Evolutionary conservation across 495 filamentous ascomycete genomes (phyloP), one percentile per base, ranked within the genome.

Genomic region (Neurospora sp.): DNA sequence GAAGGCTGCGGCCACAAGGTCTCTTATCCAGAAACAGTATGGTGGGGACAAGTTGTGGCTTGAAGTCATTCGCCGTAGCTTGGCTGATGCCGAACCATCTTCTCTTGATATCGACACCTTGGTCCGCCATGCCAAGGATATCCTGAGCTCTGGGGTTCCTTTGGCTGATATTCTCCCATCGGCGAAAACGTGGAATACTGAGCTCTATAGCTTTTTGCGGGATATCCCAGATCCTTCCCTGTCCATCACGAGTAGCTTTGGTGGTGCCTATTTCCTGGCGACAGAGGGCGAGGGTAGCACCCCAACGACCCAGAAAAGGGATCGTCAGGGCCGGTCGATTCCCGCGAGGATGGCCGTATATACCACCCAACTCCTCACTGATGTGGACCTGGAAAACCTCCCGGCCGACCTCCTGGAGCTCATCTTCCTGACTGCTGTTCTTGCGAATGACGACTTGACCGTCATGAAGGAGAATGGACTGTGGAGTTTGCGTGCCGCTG

Each of bases 281-380:
- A 78, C 87, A 14, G 48, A 75, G 2, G 65, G 48, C 69, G 73
- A 48, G 39, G 83, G 27, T 38, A 78, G 69, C 69, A 77, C 45
- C 69, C 71, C 69, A 48, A 79, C 71, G 39, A 76, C 72, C 70
- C 48, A 70, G 5, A 78, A 73, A 75, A 82, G 90, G 48, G 94
- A 98, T 81, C 81, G 83, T 3, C 84, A 85, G 69, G 92, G 92
- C 2, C 88, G 88, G 27, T 94, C 93, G 1, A 83, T 87, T 70
- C 88, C 92, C 20, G 87, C 94, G 40, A 85, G 96, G 69, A 90
- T 96, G 82, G 87, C 90, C 20, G 80, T 88, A 59, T 97, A 92
- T 79, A 86, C 87, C 0, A 82, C 85, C 16, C 85, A 83, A 69
- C 76, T 94, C 14, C 73, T 95, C 16, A 79, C 76, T 0, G 75